phyloP scores from a whole-genome alignment of 2,329 filamentous ascomycete genomes.

The Verticillium dahliae region DNA sequence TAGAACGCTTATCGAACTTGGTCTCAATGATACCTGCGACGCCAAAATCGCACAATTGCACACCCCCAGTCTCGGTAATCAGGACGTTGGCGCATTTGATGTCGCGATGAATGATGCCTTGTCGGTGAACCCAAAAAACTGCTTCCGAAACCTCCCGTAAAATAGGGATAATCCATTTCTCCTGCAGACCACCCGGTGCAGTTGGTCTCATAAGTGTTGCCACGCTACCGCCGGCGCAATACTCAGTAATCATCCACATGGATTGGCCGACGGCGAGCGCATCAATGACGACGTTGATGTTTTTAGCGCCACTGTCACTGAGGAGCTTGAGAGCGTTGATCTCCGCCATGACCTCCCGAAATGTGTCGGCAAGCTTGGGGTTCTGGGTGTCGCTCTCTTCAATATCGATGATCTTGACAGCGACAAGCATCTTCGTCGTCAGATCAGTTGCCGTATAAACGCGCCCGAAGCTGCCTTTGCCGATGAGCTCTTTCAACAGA shows the following conservation, averaged over 20 bases:
- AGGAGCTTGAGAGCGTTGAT: slow-evolving; percentile 65
- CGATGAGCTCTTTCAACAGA: slow-evolving; percentile 64
- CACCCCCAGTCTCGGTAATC: slow-evolving; percentile 67
- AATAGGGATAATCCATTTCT: slow-evolving; percentile 65
- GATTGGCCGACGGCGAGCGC: slow-evolving; percentile 70
- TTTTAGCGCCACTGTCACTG: slow-evolving; percentile 66
- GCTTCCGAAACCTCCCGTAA: slow-evolving; percentile 60
- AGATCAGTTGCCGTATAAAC: slow-evolving; percentile 59
- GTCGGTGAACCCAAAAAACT: slow-evolving; percentile 60
- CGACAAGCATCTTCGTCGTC: slow-evolving; percentile 50
- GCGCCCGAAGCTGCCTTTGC: slow-evolving; percentile 67
- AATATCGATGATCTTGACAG: slow-evolving; percentile 79
- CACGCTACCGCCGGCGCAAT: slow-evolving; percentile 79
- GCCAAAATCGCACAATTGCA: slow-evolving; percentile 81
- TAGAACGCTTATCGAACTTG: slow-evolving; percentile 69
- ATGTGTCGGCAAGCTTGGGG: slow-evolving; percentile 59
- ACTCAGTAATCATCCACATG: slow-evolving; percentile 85
- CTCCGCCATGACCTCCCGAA: slow-evolving; percentile 63
- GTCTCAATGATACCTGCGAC: slow-evolving; percentile 73
- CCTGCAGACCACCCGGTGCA: slow-evolving; percentile 56
- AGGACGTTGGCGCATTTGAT: slow-evolving; percentile 76
- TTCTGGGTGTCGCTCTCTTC: slow-evolving; percentile 67
- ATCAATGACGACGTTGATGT: slow-evolving; percentile 77
- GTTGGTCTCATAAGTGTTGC: slow-evolving; percentile 66
- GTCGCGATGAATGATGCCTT: slow-evolving; percentile 65